A percentile compares a stretch with the other conserved stretches of the same genome.
Conservation (phyloP, 1,284 basidiomycete species). For the Anthracocystis setariae region DNA sequence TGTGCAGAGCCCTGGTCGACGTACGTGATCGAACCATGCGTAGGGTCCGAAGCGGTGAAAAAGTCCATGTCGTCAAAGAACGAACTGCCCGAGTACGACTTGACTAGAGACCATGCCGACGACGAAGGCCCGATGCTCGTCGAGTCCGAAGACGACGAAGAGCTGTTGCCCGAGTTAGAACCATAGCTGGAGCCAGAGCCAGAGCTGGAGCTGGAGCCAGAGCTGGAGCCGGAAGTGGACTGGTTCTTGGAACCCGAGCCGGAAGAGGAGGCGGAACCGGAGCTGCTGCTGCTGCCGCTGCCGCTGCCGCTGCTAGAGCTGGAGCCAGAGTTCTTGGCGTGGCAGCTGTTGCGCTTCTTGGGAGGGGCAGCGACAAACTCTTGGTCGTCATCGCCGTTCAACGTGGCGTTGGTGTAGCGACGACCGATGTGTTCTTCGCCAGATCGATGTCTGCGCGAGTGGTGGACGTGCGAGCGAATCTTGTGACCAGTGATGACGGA, state of each 20-base stretch:
- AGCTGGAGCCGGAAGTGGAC: constrained; percentile 10
- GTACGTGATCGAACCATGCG: constrained; percentile 52
- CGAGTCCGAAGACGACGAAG: constrained; percentile 17
- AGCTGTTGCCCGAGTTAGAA: constrained; percentile 11
- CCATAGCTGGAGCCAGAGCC: constrained; percentile 14
- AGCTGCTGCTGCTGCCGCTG: constrained; percentile 16
- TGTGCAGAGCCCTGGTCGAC: constrained; percentile 26
- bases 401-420: constrained; percentile 31
- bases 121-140: constrained; percentile 18
- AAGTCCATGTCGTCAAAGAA: constrained; percentile 59
- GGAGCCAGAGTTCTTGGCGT: constrained; percentile 22
- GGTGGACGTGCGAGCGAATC: constrained; percentile 48
- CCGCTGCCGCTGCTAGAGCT: constrained; percentile 9
- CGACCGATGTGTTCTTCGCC: constrained; percentile 22
- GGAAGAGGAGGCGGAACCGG: constrained; percentile 7
- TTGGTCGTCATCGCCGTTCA: constrained; percentile 33
- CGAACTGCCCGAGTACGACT: constrained; percentile 40
- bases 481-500: constrained; percentile 55
- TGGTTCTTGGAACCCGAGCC: neutral
- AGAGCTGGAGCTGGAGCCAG: constrained; percentile 9
- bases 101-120: constrained; percentile 45
- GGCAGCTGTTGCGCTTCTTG: constrained; percentile 46
- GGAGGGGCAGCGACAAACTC: constrained; percentile 26
- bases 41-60: constrained; percentile 50
- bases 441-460: constrained; percentile 36